Base-by-base conservation (phyloP, 75 land plant species). In the Picea glauca region DNA sequence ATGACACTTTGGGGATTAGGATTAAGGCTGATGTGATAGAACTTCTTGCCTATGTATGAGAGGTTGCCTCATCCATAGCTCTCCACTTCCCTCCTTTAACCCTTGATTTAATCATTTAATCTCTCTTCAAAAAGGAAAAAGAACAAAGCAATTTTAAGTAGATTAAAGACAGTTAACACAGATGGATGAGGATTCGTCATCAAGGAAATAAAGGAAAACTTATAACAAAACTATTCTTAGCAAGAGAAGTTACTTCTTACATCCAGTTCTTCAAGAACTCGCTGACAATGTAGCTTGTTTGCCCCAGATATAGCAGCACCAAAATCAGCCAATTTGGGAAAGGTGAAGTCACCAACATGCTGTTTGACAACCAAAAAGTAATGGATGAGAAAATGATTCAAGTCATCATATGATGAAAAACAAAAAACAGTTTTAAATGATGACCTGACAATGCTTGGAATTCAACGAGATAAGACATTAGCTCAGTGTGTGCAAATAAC, bases 231-330 rank as follows among this genome's bases (percentile, higher is more conserved):
- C 7, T 8, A 46, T 46, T 46, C 54, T 46, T 6, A 46, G 54
- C 9, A 46, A 46, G 54, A 46, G 54, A 46, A 8, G 11, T 8
- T 46, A 46, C 8, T 46, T 7, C 54, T 46, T 88, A 95, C 98
- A 86, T 95, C 96, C 50, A 95, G 81, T 76, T 95, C 95, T 83
- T 93, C 97, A 73, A 95, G 96, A 30, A 91, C 98, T 82, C 87
- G 76, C 77, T 95, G 98, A 80, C 91, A 88, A 18, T 85, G 87
- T 54, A 86, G 83, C 82, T 91, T 95, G 80, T 93, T 95, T 61
- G 91, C 96, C 46, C 94, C 93, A 63, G 96, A 94, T 70, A 95
- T 89, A 66, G 98, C 98, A 80, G 98, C 90, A 58, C 98, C 96
- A 87, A 95, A 95, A 87, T 95, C 98, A 14, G 98, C 98, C 84